phyloP scores from a whole-genome alignment of 179 eudicot species.

The Actinidia chinensis region DNA sequence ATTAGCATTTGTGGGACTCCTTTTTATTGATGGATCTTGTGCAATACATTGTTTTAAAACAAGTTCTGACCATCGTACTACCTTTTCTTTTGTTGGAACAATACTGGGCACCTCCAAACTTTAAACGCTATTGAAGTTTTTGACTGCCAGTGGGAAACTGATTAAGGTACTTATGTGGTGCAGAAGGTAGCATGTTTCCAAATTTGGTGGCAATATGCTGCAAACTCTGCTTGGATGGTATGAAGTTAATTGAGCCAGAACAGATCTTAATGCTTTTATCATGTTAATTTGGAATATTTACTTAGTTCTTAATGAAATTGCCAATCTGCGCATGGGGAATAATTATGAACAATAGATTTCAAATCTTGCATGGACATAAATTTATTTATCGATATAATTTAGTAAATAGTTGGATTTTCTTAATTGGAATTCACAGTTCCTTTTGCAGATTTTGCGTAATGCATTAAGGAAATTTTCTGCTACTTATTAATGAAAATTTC shows the following conservation, averaged over 20 bases:
- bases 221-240: background rate
- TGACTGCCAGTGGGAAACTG: constrained; percentile 77
- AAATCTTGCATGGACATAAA: background rate
- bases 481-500: no score
- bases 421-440: background rate
- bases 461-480: no score
- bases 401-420: background rate
- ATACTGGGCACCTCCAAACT: constrained; percentile 94
- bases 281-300: background rate
- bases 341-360: background rate
- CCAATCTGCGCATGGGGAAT: background rate
- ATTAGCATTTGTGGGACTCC: no score
- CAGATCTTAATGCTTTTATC: background rate
- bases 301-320: no score
- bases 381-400: background rate
- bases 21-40: no score
- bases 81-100: constrained; percentile 53
- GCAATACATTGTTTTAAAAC: no score
- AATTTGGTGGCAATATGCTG: background rate
- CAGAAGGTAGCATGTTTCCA: background rate
- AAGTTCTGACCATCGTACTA: background rate
- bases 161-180: constrained; percentile 51
- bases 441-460: background rate
- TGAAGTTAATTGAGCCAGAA: constrained; percentile 13
- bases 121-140: constrained; percentile 69